Percentiles rank a stretch among this genome's conserved stretches.
phyloP scores from a whole-genome alignment of 108 stramenopile species.

The Mayamaea pseudoterrestris region DNA sequence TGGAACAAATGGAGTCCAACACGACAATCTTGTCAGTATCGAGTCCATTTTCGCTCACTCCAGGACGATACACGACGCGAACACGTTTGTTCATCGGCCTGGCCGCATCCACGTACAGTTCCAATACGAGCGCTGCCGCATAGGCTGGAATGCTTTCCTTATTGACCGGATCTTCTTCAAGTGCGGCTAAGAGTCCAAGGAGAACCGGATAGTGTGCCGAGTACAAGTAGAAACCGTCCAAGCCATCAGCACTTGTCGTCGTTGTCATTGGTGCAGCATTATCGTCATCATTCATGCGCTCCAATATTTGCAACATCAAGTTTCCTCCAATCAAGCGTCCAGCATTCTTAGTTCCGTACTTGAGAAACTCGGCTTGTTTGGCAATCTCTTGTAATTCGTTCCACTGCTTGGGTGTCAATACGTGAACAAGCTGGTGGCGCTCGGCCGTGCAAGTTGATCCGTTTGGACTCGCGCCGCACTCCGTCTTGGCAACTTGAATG shows the following conservation, averaged over 20 bases:
- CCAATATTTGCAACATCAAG: constrained; percentile 20
- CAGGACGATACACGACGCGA: neutral
- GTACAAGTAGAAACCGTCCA: constrained; percentile 8
- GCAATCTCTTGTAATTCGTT: too few relatives aligned
- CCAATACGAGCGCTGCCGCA: constrained; percentile 24
- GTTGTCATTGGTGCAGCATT: too few relatives aligned
- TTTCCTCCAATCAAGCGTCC: constrained; percentile 21
- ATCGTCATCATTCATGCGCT: constrained; percentile 11
- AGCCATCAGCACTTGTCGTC: neutral
- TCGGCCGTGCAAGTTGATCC: neutral
- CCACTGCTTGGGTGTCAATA: too few relatives aligned
- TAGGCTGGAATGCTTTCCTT: constrained; percentile 23
- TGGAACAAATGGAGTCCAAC: too few relatives aligned
- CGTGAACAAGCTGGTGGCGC: too few relatives aligned
- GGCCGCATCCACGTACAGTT: constrained; percentile 15
- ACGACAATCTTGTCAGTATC: too few relatives aligned
- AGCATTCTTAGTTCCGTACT: constrained; percentile 14
- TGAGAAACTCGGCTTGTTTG: constrained; percentile 16
- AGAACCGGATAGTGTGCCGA: constrained; percentile 32
- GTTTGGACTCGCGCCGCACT: constrained; percentile 9
- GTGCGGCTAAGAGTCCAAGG: constrained; percentile 16
- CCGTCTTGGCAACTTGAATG: constrained; percentile 24
- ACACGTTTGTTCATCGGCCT: neutral
- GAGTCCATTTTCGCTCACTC: too few relatives aligned
- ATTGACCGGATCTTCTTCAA: constrained; percentile 6